Evolutionary conservation across 139 green algal genomes (phyloP), one percentile per base, ranked within the genome.

Genomic region (Auxenochlorella protothecoides): DNA sequence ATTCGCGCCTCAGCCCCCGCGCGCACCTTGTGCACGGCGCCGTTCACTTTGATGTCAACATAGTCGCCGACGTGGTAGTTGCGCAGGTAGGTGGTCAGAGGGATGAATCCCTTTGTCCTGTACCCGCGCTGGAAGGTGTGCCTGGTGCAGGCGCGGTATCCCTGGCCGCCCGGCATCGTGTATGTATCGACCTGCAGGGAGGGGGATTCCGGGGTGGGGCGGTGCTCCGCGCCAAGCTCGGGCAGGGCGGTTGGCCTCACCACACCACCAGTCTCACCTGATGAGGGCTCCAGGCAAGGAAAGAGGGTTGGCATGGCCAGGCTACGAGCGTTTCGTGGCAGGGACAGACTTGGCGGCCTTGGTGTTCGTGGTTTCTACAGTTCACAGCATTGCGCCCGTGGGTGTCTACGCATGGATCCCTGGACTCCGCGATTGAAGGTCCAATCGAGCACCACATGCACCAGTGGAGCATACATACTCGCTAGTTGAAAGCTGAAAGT

Each of bases 41-140:
- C 79, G 81, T 99, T 97, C 65, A 96, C 92, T 82, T 97, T 98
- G 82, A 99, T 93, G 86, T 97, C 93, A 15, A 99, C 93, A 80
- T 94, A 96, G 83, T 99, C 93, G 53, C 95, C 95, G 59, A 99
- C 68, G 85, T 92, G 96, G 86, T 93, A 98, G 69, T 68, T 92
- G 63, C 90, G 89, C 84, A 99, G 88, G 88, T 98, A 98, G 8
- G 82, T 91, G 61, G 86, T 86, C 10, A 98, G 74, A 59, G 85
- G 84, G 80, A 97, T 96, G 84, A 85, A 92, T 61, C 95, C 95
- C 73, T 97, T 88, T 70, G 91, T 76, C 66, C 92, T 80, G 75
- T 89, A 90, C 51, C 57, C 68, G 5, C 85, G 77, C 14, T 84
- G 86, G 83, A 97, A 97, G 56, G 91, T 77, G 71, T 98, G 83